A percentile compares a stretch with the other conserved stretches of the same genome.
These are phyloP conservation scores for Diophrys sp. DNA, from an alignment of 73 alveolate species.

Conservation along the genomic window DNA sequence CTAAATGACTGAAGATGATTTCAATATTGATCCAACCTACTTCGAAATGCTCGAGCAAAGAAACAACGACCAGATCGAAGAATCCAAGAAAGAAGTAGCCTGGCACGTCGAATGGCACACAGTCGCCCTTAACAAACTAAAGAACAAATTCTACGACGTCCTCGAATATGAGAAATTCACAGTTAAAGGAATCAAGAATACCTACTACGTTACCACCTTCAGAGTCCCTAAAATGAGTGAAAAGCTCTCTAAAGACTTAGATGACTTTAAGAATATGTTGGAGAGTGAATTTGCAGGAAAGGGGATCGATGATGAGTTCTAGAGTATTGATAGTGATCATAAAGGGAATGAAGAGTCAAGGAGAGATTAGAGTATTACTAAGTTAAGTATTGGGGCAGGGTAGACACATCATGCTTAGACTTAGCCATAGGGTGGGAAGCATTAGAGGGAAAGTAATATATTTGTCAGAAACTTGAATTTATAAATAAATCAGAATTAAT, in stretches of 20 bases:
- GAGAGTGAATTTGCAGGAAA: constrained; percentile 43
- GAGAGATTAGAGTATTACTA: constrained; percentile 3
- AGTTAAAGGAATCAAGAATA: constrained; percentile 71
- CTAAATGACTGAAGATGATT: constrained; percentile 69
- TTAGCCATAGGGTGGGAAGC: constrained; percentile 4
- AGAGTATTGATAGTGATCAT: constrained; percentile 7
- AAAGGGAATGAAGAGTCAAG: constrained; percentile 23
- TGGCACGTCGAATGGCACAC: constrained; percentile 81
- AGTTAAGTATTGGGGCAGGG: neutral
- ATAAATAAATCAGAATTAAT: no score
- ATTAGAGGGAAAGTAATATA: no score
- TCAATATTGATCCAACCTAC: constrained; percentile 84
- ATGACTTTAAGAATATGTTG: constrained; percentile 60
- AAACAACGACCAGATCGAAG: constrained; percentile 62
- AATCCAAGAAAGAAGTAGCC: constrained; percentile 80
- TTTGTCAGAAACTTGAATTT: no score
- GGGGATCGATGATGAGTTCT: constrained; percentile 26
- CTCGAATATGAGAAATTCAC: constrained; percentile 79
- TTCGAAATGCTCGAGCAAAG: constrained; percentile 71
- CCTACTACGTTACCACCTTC: constrained; percentile 72
- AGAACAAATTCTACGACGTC: constrained; percentile 60
- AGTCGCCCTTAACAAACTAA: constrained; percentile 55
- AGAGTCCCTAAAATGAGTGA: constrained; percentile 81
- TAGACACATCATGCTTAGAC: neutral
- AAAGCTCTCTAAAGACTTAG: constrained; percentile 58